Base-by-base conservation (phyloP, 306 rosid genomes). In the barrel medic (Medicago truncatula) region DNA sequence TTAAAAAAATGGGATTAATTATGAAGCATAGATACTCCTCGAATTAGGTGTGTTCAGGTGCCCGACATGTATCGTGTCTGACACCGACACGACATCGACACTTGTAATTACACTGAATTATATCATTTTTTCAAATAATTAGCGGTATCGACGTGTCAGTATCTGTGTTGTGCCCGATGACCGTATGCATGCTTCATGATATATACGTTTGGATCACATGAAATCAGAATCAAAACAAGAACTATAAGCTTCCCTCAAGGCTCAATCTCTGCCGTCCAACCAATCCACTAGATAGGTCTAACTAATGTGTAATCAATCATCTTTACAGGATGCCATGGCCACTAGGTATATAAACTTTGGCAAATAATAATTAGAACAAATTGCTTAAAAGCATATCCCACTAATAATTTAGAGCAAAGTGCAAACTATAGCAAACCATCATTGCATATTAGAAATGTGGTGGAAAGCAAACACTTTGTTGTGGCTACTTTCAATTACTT, bases 401-500 rank as follows among this genome's bases (percentile, higher is more conserved):
- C 67, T 56, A 41, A 73, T 73, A 64, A 64, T n/a, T 36, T 76
- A 58, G 78, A 52, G 74, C 67, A 75, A 63, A 71, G 60, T 66
- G 54, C 61, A 56, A 56, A 49, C 18, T 52, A 65, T 65, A 16
- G 40, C 21, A 54, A 70, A 81, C 65, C 85, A 83, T 70, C 85
- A 86, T 87, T 81, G 28, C 76, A 85, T 77, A 52, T 76, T 76
- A 84, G 65, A 82, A 80, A 40, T 74, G 83, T 80, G 84, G 83
- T 70, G 75, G 73, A 89, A 85, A 83, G 83, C 71, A 62, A 61
- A 23, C 67, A 61, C 67, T 17, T 5, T 65, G 70, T 83, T 83
- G 79, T 36, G 86, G 88, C 83, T 85, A 70, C 85, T 77, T 46
- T 74, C 86, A 79, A 43, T 84, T 70, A 78, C 58, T 46, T 46